Evolutionary conservation across 1,139 yeast genomes (phyloP), one percentile per base, ranked within the genome.

Genomic region (Hemisphaericaspora xylanilytica): DNA sequence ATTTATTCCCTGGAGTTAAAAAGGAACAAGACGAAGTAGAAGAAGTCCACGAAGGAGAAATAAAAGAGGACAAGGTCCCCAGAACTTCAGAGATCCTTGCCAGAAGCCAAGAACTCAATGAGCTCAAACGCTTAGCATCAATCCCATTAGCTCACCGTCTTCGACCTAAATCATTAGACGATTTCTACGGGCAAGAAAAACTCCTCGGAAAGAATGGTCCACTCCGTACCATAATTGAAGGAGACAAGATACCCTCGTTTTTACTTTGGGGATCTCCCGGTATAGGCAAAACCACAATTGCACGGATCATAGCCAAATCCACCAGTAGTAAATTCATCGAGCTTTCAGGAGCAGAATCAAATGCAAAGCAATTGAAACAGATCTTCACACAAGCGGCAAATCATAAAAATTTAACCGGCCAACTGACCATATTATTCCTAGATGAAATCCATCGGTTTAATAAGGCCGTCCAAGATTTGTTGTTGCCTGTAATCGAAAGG

Each of bases 211-310:
- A 73, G 6, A 66, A 75, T 14, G 97, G 97, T 0, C 63, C 88
- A 0, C 61, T 94, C 12, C 68, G 86, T 32, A 81, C 83, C 35
- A 81, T 87, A 40, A 76, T 92, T 2, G 71, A 73, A 27, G 60
- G 75, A 2, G 84, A 80, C 32, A 65, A 63, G 47, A 77, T 80
- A 2, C 97, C 97, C 0, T 89, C 97, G 0, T 76, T 92, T 67
- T 80, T 92, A 5, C 65, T 92, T 11, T 92, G 97, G 97, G 99
- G 99, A 0, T 86, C 86, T 1, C 95, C 97, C 1, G 97, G 97
- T 0, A 92, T 85, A 2, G 99, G 99, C 0, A 92, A 92, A 56
- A 92, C 99, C 0, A 81, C 97, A 0, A 52, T 77, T 35, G 80
- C 81, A 1, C 56, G 85, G 38, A 80, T 84, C 17, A 70, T 85